A percentile compares a stretch with the other conserved stretches of the same genome.
Conservation (phyloP, 257 asterid genomes). For the Avicennia marina region DNA sequence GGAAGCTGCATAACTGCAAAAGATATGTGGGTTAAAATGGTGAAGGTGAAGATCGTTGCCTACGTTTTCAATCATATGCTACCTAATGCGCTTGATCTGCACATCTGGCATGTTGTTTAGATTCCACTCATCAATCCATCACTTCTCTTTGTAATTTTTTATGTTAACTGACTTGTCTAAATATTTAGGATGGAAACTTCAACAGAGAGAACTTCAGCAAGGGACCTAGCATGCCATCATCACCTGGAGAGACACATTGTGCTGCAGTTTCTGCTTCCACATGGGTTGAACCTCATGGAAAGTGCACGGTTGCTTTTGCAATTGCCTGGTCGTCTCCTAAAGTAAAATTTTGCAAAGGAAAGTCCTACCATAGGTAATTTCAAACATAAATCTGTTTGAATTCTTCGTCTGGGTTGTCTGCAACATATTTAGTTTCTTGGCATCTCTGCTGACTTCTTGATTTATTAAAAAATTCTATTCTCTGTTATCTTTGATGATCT, state of each 20-base stretch:
- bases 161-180: conserved; percentile 14
- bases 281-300: conserved; percentile 98
- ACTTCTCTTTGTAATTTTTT: background rate
- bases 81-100: background rate
- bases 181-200: conserved; percentile 80
- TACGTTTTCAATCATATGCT: background rate
- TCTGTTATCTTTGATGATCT: background rate
- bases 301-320: conserved; percentile 85
- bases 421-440: background rate
- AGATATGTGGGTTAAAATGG: conserved; percentile 95
- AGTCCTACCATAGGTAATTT: conserved; percentile 78
- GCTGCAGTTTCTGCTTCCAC: conserved; percentile 98
- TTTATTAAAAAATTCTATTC: too few relatives aligned
- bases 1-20: conserved; percentile 85
- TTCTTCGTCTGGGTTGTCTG: too few relatives aligned
- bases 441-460: background rate
- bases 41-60: conserved; percentile 43
- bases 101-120: background rate
- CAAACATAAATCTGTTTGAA: background rate
- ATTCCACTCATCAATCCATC: background rate
- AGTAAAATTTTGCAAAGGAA: conserved; percentile 93
- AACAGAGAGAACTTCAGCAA: conserved; percentile 69
- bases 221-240: conserved; percentile 84
- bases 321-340: conserved; percentile 97
- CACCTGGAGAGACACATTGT: conserved; percentile 86